phyloP scores from a whole-genome alignment of 495 filamentous ascomycete genomes.

The Daldinia concentrica region DNA sequence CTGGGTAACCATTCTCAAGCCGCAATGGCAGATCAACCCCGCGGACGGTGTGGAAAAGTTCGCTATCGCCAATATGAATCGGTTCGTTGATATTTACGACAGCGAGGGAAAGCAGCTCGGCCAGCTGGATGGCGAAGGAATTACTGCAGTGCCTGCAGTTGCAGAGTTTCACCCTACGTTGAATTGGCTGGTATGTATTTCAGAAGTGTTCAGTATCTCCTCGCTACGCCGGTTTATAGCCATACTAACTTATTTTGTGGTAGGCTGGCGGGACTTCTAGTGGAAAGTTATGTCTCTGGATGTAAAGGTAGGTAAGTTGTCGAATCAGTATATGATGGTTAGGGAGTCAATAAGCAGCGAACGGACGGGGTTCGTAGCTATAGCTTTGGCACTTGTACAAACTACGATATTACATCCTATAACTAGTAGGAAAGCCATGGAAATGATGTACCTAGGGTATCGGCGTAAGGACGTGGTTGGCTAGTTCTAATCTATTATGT shows the following conservation, averaged over 20 bases:
- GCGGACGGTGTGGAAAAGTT: constrained; percentile 81
- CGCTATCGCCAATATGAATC: constrained; percentile 97
- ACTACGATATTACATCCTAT: not conserved
- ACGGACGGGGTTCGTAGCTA: not conserved
- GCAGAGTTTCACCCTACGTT: constrained; percentile 86
- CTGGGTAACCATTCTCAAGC: constrained; percentile 80
- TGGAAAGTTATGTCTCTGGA: constrained; percentile 92
- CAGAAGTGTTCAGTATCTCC: not conserved
- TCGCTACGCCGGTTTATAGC: not conserved
- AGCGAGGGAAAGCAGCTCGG: constrained; percentile 85
- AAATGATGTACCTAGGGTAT: constrained; percentile 5
- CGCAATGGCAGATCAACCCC: constrained; percentile 89
- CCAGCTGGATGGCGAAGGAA: constrained; percentile 86
- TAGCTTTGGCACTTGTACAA: constrained; percentile 1
- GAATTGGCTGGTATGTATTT: constrained; percentile 77
- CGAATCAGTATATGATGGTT: not conserved
- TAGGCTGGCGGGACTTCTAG: constrained; percentile 82
- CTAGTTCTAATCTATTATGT: not conserved
- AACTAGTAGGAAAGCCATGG: not conserved
- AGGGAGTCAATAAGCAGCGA: not conserved
- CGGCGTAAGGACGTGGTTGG: not conserved
- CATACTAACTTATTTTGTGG: constrained; percentile 12
- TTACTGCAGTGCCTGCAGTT: constrained; percentile 93
- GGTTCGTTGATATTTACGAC: constrained; percentile 91
- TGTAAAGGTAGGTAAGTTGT: constrained; percentile 57